These are phyloP conservation scores for Colletotrichum neosansevieriae DNA, from an alignment of 2,329 filamentous ascomycete genomes.

Conservation along the genomic window DNA sequence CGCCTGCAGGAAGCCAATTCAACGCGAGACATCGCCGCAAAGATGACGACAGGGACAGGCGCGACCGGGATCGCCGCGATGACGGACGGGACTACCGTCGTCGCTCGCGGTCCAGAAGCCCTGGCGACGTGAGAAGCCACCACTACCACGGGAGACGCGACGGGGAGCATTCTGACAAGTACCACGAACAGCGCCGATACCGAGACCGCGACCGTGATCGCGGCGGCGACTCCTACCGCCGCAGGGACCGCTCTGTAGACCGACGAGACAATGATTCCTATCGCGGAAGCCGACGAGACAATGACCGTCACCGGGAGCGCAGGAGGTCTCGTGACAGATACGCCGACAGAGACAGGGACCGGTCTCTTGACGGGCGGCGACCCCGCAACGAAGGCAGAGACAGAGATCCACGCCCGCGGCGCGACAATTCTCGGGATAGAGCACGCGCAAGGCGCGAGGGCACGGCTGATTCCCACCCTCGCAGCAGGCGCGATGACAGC, in stretches of 20 bases:
- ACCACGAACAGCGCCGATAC: slow-evolving; percentile 65
- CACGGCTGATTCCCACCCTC: slow-evolving; percentile 77
- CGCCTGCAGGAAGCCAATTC: slow-evolving; percentile 88
- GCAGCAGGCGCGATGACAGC: slow-evolving; percentile 75
- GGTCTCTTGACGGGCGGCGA: slow-evolving; percentile 62
- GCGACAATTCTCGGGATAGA: slow-evolving; percentile 80
- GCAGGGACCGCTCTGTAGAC: slow-evolving; percentile 78
- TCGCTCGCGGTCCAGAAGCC: slow-evolving; percentile 72
- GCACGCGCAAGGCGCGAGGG: slow-evolving; percentile 73
- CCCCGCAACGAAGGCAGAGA: slow-evolving; percentile 73
- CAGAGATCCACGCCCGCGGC: slow-evolving; percentile 74
- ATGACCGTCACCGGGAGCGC: slow-evolving; percentile 65
- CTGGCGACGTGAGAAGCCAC: slow-evolving; percentile 66
- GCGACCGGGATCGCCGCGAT: slow-evolving; percentile 64
- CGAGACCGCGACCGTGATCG: slow-evolving; percentile 67
- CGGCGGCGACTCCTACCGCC: slow-evolving; percentile 70
- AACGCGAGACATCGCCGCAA: slow-evolving; percentile 77
- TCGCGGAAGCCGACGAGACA: slow-evolving; percentile 70
- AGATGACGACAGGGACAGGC: slow-evolving; percentile 71
- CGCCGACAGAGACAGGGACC: slow-evolving; percentile 68
- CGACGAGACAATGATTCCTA: slow-evolving; percentile 75
- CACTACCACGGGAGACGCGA: slow-evolving; percentile 40
- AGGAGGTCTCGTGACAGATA: slow-evolving; percentile 73
- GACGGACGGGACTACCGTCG: slow-evolving; percentile 65
- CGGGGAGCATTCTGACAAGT: slow-evolving; percentile 55